These are phyloP conservation scores for Fusarium nematophilum DNA, from an alignment of 2,329 filamentous ascomycete genomes.

Conservation along the genomic window DNA sequence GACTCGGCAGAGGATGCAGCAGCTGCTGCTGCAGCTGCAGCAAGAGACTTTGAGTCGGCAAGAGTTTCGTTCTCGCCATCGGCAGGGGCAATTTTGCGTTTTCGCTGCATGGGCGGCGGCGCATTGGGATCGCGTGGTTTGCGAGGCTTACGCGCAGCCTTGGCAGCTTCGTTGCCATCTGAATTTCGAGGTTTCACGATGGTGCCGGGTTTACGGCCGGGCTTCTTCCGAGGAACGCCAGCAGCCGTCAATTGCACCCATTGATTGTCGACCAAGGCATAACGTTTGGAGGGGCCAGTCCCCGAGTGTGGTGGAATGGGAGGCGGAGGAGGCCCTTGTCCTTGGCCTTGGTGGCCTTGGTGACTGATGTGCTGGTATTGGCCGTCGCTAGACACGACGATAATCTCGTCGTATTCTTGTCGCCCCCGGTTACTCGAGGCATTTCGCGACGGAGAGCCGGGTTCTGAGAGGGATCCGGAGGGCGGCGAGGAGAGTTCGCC, in stretches of 20 bases:
- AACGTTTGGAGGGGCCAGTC: slow-evolving; percentile 46
- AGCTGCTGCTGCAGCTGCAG: slow-evolving; percentile 45
- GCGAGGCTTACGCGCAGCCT: slow-evolving; percentile 61
- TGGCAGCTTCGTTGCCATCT: slow-evolving; percentile 54
- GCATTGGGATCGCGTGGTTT: slow-evolving; percentile 71
- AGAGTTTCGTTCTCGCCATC: slow-evolving; percentile 53
- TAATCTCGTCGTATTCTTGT: slow-evolving; percentile 61
- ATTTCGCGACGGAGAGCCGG: slow-evolving; percentile 58
- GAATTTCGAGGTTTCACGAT: slow-evolving; percentile 58
- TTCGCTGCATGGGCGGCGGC: slow-evolving; percentile 63
- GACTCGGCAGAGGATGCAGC: slow-evolving; percentile 34
- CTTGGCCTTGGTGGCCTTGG: slow-evolving; percentile 32
- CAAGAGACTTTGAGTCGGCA: slow-evolving; percentile 50
- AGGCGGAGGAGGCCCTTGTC: slow-evolving; percentile 34
- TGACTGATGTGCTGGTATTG: slow-evolving; percentile 35
- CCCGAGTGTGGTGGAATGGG: slow-evolving; percentile 38
- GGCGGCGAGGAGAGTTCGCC: slow-evolving; percentile 64
- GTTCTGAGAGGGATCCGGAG: slow-evolving; percentile 61
- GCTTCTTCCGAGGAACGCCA: slow-evolving; percentile 71
- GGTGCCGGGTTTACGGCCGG: slow-evolving; percentile 72
- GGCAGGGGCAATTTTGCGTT: slow-evolving; percentile 62
- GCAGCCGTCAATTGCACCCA: slow-evolving; percentile 66
- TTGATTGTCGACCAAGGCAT: slow-evolving; percentile 52
- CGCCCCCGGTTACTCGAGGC: slow-evolving; percentile 36
- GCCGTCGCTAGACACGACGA: slow-evolving; percentile 53